phyloP scores from a whole-genome alignment of 2,329 filamentous ascomycete species.

The Botrytis paeoniae region DNA sequence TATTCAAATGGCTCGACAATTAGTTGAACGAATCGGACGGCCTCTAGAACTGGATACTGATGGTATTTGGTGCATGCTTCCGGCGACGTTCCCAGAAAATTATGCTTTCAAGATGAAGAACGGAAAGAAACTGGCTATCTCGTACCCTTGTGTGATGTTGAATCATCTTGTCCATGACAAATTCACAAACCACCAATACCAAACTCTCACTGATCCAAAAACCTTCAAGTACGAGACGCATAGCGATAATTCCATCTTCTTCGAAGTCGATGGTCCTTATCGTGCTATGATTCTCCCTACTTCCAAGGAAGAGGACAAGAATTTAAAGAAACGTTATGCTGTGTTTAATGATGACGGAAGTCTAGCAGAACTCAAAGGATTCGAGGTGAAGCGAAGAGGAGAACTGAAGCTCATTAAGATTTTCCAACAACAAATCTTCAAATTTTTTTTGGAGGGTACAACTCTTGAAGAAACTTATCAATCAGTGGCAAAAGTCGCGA shows the following conservation, averaged over 20 bases:
- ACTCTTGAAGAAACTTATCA: slow-evolving; percentile 86
- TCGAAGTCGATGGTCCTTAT: slow-evolving; percentile 97
- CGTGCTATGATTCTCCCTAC: slow-evolving; percentile 96
- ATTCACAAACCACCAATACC: slow-evolving; percentile 97
- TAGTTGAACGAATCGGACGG: slow-evolving; percentile 89
- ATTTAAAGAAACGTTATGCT: slow-evolving; percentile 97
- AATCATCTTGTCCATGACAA: slow-evolving; percentile 93
- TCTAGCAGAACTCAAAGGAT: slow-evolving; percentile 92
- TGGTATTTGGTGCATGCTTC: slow-evolving; percentile 99
- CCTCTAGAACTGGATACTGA: slow-evolving; percentile 95
- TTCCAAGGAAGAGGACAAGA: slow-evolving; percentile 98
- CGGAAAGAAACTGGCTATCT: slow-evolving; percentile 94
- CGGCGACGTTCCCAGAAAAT: slow-evolving; percentile 93
- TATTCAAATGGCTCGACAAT: slow-evolving; percentile 90
- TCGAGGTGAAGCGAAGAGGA: slow-evolving; percentile 95
- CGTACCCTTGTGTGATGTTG: slow-evolving; percentile 98
- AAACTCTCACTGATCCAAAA: slow-evolving; percentile 75
- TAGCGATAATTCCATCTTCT: slow-evolving; percentile 99
- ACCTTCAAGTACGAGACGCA: slow-evolving; percentile 92
- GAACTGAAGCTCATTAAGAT: slow-evolving; percentile 99
- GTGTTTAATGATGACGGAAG: slow-evolving; percentile 98
- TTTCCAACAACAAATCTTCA: slow-evolving; percentile 99
- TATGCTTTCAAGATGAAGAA: slow-evolving; percentile 92
- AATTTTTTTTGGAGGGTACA: slow-evolving; percentile 91
- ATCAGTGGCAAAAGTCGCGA: slow-evolving; percentile 90